These are phyloP conservation scores for Tetrahymena elliotti DNA, from an alignment of 73 alveolate genomes.

Conservation along the genomic window DNA sequence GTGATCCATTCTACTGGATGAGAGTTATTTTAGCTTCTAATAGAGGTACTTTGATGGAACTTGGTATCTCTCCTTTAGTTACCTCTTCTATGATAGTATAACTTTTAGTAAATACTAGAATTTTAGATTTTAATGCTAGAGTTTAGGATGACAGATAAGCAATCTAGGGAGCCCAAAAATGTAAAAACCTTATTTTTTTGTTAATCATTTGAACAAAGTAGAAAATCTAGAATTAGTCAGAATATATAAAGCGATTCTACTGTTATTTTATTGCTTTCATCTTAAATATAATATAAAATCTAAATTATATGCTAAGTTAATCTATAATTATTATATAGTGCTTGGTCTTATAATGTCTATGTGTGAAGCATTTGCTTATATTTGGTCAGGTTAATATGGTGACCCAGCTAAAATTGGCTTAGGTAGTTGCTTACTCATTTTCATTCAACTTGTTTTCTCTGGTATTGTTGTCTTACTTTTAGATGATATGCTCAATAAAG, in stretches of 20 bases:
- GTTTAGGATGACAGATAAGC: slow-evolving; percentile 19
- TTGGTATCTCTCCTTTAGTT: slow-evolving; percentile 98
- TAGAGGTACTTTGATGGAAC: slow-evolving; percentile 99
- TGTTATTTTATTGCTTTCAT: not conserved
- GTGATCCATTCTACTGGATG: slow-evolving; percentile 99
- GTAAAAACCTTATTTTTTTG: not conserved
- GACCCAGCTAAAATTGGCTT: slow-evolving; percentile 83
- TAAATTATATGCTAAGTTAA: too few relatives aligned
- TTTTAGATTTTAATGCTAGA: slow-evolving; percentile 27
- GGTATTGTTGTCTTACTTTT: slow-evolving; percentile 96
- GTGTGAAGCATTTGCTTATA: slow-evolving; percentile 99
- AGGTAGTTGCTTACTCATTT: slow-evolving; percentile 86
- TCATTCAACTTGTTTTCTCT: slow-evolving; percentile 93
- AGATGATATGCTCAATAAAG: slow-evolving; percentile 76
- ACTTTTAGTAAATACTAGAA: slow-evolving; percentile 21
- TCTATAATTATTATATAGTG: too few relatives aligned
- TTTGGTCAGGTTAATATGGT: slow-evolving; percentile 98
- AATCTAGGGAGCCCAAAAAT: slow-evolving; percentile 39
- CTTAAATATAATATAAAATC: too few relatives aligned
- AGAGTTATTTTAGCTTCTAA: slow-evolving; percentile 99
- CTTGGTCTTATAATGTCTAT: slow-evolving; percentile 43
- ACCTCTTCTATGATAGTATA: slow-evolving; percentile 48
- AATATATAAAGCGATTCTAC: not conserved
- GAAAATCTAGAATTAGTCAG: not conserved
- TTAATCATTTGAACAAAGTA: not conserved